Evolutionary conservation across 768 basidiomycete species (phyloP).

Genomic region (Leccinellum rugosiceps): DNA sequence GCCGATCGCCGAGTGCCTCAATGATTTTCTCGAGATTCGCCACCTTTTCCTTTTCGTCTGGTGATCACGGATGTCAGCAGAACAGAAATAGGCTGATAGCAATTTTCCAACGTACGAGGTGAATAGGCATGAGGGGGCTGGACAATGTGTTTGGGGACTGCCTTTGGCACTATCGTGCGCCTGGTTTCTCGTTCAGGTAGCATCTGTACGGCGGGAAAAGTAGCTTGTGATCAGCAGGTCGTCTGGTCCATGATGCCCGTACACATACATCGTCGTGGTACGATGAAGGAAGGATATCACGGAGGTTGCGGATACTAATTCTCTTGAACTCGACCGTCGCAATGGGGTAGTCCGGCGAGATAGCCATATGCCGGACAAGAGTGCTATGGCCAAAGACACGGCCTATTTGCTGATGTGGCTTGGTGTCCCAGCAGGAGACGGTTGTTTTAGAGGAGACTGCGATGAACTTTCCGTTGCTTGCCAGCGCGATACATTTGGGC

Average conservation of each 20-base stretch:
- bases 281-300: not conserved
- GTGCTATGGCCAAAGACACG: not conserved
- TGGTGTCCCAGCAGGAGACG: not conserved
- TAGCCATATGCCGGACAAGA: not conserved
- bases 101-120: not conserved
- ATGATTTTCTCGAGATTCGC: not conserved
- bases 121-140: not conserved
- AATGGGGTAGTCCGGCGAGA: not conserved
- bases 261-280: conserved; percentile 6
- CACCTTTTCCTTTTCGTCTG: not conserved
- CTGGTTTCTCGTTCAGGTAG: not conserved
- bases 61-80: not conserved
- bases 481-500: not conserved
- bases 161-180: not conserved
- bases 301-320: conserved; percentile 4
- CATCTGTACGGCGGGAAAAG: not conserved
- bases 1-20: not conserved
- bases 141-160: not conserved
- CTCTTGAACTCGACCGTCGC: not conserved
- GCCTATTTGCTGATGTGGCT: not conserved
- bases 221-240: not conserved
- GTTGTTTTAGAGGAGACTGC: not conserved
- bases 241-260: not conserved
- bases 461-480: not conserved
- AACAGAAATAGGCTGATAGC: not conserved